Evolutionary conservation across 2,329 filamentous ascomycete genomes (phyloP).

Genomic region (Acarospora socialis): DNA sequence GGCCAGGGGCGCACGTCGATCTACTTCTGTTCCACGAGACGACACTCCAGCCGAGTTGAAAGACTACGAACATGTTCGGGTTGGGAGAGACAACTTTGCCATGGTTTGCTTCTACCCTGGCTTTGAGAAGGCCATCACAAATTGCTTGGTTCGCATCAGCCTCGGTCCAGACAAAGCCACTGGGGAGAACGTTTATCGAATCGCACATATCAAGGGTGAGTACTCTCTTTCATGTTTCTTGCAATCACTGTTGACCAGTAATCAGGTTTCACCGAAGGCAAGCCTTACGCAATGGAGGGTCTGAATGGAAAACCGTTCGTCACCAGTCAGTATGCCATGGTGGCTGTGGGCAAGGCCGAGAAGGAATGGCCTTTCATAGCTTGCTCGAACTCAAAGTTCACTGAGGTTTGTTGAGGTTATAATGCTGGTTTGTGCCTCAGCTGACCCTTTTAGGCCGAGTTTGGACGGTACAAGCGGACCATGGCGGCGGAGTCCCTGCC

Average conservation of each 20-base stretch:
- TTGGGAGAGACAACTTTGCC: conserved; percentile 75
- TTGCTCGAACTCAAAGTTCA: conserved; percentile 73
- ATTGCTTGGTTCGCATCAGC: conserved; percentile 74
- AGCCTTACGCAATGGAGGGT: conserved; percentile 68
- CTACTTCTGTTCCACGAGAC: conserved; percentile 39
- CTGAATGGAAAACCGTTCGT: conserved; percentile 61
- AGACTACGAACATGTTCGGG: conserved; percentile 72
- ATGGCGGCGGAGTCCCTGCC: conserved; percentile 58
- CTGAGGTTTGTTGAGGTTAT: conserved; percentile 55
- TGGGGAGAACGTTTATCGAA: conserved; percentile 66
- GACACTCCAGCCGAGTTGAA: conserved; percentile 56
- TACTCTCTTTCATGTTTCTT: background rate
- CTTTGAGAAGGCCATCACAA: conserved; percentile 67
- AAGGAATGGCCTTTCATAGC: conserved; percentile 81
- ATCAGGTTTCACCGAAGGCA: conserved; percentile 60
- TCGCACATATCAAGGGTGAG: conserved; percentile 72
- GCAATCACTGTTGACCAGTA: conserved; percentile 16
- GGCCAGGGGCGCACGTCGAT: conserved; percentile 28
- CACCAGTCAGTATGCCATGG: conserved; percentile 71
- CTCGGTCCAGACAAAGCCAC: conserved; percentile 63
- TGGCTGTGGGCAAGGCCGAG: conserved; percentile 69
- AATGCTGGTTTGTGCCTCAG: background rate
- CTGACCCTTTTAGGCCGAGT: conserved; percentile 47
- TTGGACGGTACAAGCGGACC: conserved; percentile 63
- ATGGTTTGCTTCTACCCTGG: conserved; percentile 87